phyloP scores from a whole-genome alignment of 495 filamentous ascomycete species.

The Ramalina intermedia region DNA sequence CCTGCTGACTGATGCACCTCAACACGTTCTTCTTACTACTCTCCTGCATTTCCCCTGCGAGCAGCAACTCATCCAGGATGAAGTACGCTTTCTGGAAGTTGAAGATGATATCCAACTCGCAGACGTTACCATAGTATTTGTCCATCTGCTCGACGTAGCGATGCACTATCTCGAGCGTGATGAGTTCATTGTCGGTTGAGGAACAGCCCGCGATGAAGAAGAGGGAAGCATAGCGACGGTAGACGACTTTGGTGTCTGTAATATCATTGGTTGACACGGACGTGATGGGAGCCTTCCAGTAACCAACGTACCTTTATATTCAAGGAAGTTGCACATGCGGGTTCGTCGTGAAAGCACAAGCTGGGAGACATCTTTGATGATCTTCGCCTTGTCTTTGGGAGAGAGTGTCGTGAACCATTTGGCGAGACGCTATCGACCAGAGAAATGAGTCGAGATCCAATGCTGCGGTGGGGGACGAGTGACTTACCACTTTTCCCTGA shows the following conservation, averaged over 20 bases:
- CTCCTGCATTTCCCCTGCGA: conserved; percentile 96
- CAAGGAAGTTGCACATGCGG: conserved; percentile 99
- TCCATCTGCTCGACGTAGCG: conserved; percentile 99
- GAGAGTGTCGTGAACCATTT: conserved; percentile 99
- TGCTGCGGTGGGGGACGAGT: conserved; percentile 26
- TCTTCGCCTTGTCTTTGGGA: conserved; percentile 97
- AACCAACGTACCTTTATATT: conserved; percentile 70
- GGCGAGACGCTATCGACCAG: conserved; percentile 61
- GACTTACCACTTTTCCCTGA: conserved; percentile 94
- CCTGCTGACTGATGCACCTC: conserved; percentile 85
- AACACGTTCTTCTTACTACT: conserved; percentile 98
- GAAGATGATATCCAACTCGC: conserved; percentile 98
- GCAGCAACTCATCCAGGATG: conserved; percentile 88
- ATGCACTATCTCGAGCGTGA: conserved; percentile 95
- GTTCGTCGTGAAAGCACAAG: conserved; percentile 89
- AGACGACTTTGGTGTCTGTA: conserved; percentile 93
- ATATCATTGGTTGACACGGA: conserved; percentile 1
- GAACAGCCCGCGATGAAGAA: conserved; percentile 98
- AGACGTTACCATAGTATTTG: conserved; percentile 99
- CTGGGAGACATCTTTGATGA: conserved; percentile 98
- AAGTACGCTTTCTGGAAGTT: conserved; percentile 99
- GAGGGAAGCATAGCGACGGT: conserved; percentile 94
- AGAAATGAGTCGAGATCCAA: background rate
- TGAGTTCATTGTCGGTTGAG: conserved; percentile 91
- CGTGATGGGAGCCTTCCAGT: background rate